Conservation (phyloP, 176 grass and related monocot genomes). For the Aegilops sharonensis region DNA sequence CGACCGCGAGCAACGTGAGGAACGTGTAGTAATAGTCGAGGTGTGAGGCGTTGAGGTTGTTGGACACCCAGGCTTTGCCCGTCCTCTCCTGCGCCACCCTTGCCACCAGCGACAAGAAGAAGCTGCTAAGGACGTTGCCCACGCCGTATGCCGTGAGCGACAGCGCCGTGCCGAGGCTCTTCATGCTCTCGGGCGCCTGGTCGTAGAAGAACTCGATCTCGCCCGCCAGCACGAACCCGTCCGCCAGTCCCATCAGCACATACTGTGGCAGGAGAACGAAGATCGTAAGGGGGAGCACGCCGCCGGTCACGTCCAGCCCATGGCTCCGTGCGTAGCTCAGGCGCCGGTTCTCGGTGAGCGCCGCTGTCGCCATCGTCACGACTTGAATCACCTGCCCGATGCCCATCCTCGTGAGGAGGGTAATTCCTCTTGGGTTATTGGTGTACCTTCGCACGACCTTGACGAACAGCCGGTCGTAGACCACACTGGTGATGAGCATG, state of each 20-base stretch:
- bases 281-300: constrained; percentile 36
- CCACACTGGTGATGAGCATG: constrained; percentile 33
- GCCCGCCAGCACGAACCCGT: constrained; percentile 48
- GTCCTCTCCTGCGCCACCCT: constrained; percentile 18
- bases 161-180: constrained; percentile 61
- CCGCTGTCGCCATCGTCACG: constrained; percentile 29
- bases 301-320: not conserved
- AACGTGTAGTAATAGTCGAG: constrained; percentile 66
- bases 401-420: constrained; percentile 47
- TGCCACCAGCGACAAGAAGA: constrained; percentile 35
- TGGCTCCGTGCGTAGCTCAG: constrained; percentile 28
- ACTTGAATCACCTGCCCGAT: constrained; percentile 30
- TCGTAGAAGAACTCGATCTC: constrained; percentile 86
- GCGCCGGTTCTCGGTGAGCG: constrained; percentile 35
- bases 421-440: constrained; percentile 48
- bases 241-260: constrained; percentile 42
- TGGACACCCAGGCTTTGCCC: constrained; percentile 39
- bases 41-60: constrained; percentile 57
- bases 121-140: constrained; percentile 55
- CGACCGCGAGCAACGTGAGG: not conserved
- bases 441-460: constrained; percentile 32
- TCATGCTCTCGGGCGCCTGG: constrained; percentile 75
- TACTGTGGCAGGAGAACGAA: constrained; percentile 59
- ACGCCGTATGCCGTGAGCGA: constrained; percentile 41
- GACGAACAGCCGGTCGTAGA: constrained; percentile 47